Conservation (phyloP, 2,329 filamentous ascomycete species). For the Clonostachys chloroleuca region DNA sequence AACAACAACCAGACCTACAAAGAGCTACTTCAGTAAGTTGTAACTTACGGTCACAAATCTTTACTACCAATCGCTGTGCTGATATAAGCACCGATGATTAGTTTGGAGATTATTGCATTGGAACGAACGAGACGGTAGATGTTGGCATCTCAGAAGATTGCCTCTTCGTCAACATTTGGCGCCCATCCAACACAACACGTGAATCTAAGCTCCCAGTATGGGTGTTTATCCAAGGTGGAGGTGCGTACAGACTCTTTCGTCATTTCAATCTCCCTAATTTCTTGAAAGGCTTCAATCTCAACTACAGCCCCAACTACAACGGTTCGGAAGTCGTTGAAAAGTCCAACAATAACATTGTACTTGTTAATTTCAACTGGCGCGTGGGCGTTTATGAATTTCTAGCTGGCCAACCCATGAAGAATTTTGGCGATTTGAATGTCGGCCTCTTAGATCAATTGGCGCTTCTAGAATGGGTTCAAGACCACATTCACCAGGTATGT, state of each 20-base stretch:
- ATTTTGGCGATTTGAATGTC: slow-evolving; percentile 54
- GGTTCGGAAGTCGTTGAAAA: slow-evolving; percentile 37
- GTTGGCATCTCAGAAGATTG: slow-evolving; percentile 32
- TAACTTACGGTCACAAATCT: no score
- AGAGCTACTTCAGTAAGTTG: no score
- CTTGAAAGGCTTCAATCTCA: slow-evolving; percentile 28
- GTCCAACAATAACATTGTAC: slow-evolving; percentile 42
- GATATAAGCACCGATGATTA: no score
- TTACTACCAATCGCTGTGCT: no score
- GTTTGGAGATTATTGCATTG: no score
- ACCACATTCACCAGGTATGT: slow-evolving; percentile 45
- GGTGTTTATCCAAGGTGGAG: slow-evolving; percentile 37
- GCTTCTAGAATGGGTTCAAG: slow-evolving; percentile 55
- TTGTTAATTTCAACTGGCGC: slow-evolving; percentile 60
- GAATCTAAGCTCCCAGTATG: slow-evolving; percentile 26
- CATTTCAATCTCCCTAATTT: no score
- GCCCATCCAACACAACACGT: slow-evolving; percentile 22
- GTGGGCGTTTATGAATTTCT: slow-evolving; percentile 61
- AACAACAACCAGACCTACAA: no score
- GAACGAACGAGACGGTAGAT: no score
- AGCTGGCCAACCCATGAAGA: slow-evolving; percentile 47
- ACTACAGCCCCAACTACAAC: slow-evolving; percentile 48
- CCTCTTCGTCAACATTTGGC: slow-evolving; percentile 43
- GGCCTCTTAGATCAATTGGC: slow-evolving; percentile 61
- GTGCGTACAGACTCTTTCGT: no score